phyloP scores from a whole-genome alignment of 257 asterid genomes.

The Primulina eburnea region DNA sequence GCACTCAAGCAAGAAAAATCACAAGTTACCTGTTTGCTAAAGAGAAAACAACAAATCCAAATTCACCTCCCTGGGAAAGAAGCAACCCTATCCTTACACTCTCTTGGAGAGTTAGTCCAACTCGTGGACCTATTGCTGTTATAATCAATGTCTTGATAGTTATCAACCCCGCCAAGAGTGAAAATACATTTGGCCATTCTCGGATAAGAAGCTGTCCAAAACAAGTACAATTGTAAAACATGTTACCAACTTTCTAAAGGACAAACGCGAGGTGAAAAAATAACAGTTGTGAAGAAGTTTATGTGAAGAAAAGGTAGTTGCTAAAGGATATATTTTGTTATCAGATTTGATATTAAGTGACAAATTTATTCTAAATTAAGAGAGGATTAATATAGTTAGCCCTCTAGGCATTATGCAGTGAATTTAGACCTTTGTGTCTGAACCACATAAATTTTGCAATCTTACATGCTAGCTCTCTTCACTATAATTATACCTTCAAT shows the following conservation, averaged over 20 bases:
- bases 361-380: background rate
- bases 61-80: constrained; percentile 99
- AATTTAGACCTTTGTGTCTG: background rate
- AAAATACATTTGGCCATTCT: constrained; percentile 96
- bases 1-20: constrained; percentile 16
- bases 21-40: constrained; percentile 77
- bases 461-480: no score
- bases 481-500: no score
- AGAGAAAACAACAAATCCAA: constrained; percentile 93
- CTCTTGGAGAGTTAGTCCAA: constrained; percentile 84
- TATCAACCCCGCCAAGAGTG: constrained; percentile 93
- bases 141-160: constrained; percentile 84
- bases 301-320: background rate
- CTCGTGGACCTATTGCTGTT: constrained; percentile 92
- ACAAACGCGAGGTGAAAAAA: constrained; percentile 2
- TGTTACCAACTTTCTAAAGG: constrained; percentile 21
- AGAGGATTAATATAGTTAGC: background rate
- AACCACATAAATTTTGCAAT: no score
- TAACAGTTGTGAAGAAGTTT: background rate
- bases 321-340: background rate
- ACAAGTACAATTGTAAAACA: constrained; percentile 20
- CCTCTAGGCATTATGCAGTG: background rate
- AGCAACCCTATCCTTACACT: constrained; percentile 93
- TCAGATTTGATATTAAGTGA: background rate
- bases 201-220: constrained; percentile 82